A percentile compares a stretch with the other conserved stretches of the same genome.
Conservation (phyloP, 169 alveolate genomes). For the Plasmodium yoelii region DNA sequence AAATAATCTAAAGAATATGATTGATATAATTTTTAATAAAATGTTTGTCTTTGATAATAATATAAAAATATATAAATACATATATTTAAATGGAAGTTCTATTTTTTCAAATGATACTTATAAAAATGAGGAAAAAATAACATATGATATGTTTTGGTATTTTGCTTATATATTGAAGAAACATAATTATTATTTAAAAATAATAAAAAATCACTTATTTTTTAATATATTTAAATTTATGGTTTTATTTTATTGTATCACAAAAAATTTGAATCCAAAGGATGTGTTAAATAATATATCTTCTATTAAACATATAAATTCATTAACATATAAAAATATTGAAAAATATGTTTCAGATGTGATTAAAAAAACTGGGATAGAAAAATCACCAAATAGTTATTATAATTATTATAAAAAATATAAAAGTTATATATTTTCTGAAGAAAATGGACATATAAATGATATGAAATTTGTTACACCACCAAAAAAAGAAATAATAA, state of each 20-base stretch:
- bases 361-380: not conserved
- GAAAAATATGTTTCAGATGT: conserved; percentile 28
- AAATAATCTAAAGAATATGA: conserved; percentile 34
- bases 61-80: conserved; percentile 53
- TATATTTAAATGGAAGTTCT: conserved; percentile 23
- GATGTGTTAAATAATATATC: conserved; percentile 29
- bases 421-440: conserved; percentile 37
- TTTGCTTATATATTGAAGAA: conserved; percentile 51
- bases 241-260: conserved; percentile 53
- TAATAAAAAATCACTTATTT: conserved; percentile 46
- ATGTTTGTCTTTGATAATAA: conserved; percentile 42
- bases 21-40: conserved; percentile 35
- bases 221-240: conserved; percentile 48
- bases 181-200: conserved; percentile 37
- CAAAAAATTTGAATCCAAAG: conserved; percentile 19
- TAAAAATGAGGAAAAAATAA: conserved; percentile 28
- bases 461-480: not conserved
- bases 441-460: not conserved
- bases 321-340: conserved; percentile 46
- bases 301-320: not conserved
- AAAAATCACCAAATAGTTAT: not conserved
- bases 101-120: not conserved
- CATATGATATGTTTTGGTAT: conserved; percentile 63
- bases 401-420: conserved; percentile 14
- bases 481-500: not conserved